phyloP scores from a whole-genome alignment of 2,329 filamentous ascomycete species.

The Bipolaris victoriae region DNA sequence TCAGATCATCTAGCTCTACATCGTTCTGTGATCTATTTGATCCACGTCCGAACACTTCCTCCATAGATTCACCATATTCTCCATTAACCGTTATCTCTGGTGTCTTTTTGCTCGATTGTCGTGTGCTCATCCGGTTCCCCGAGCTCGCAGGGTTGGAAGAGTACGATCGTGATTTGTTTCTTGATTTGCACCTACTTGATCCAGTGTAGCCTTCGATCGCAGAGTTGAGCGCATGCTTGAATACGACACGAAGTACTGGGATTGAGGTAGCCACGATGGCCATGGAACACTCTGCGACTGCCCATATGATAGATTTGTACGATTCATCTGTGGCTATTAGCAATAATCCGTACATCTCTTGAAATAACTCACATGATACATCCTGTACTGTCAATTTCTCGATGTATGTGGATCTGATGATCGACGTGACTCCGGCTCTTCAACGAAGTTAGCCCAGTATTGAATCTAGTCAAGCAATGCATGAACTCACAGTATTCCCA shows the following conservation, averaged over 20 bases:
- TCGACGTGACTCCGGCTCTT: conserved; percentile 17
- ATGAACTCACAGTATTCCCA: conserved; percentile 17
- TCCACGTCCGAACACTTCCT: conserved; percentile 5
- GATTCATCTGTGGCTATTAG: conserved; percentile 13
- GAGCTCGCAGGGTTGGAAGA: conserved; percentile 7
- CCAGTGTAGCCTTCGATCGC: conserved; percentile 13
- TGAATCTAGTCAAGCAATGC: neutral
- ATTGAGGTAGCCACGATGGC: conserved; percentile 20
- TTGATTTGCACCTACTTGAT: conserved; percentile 3
- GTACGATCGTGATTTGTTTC: conserved; percentile 5
- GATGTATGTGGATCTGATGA: conserved; percentile 15
- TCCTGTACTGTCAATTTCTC: conserved; percentile 15
- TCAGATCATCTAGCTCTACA: conserved; percentile 11
- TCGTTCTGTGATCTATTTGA: conserved; percentile 5
- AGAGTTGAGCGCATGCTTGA: conserved; percentile 17
- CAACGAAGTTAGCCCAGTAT: conserved; percentile 2
- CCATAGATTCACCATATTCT: conserved; percentile 6
- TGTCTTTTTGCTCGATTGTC: conserved; percentile 3
- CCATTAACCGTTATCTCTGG: neutral
- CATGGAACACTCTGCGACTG: conserved; percentile 20
- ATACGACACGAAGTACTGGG: conserved; percentile 19
- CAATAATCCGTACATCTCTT: conserved; percentile 1
- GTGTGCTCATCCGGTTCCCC: conserved; percentile 7
- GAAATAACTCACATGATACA: conserved; percentile 16
- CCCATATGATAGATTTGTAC: conserved; percentile 19